A percentile compares a stretch with the other conserved stretches of the same genome.
These are phyloP conservation scores for Pharnaceum exiguum DNA, from an alignment of 148 eudicot genomes.

Conservation along the genomic window DNA sequence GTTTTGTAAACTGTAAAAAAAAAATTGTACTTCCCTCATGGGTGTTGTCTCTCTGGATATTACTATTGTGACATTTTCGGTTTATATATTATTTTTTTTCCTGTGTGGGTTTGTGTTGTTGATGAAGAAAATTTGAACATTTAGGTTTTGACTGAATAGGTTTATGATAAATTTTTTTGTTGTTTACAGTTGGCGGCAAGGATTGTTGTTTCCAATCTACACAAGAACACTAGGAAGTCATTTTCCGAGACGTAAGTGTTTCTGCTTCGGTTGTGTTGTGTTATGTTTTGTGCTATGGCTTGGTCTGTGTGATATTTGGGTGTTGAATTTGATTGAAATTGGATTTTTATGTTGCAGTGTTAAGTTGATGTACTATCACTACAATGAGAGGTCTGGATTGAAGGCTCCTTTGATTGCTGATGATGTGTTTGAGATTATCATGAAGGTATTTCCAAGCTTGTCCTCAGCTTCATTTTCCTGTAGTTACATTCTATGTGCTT, in stretches of 20 bases:
- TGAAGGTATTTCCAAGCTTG: constrained; percentile 49
- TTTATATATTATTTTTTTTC: not conserved
- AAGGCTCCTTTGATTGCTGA: constrained; percentile 81
- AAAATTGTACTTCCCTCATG: no score
- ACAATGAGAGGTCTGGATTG: constrained; percentile 68
- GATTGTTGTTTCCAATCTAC: constrained; percentile 86
- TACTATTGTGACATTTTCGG: not conserved
- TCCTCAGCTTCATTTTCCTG: no score
- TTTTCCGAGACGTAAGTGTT: constrained; percentile 84
- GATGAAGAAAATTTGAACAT: no score
- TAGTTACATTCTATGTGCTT: no score
- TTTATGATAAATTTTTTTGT: not conserved
- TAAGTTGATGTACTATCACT: constrained; percentile 69
- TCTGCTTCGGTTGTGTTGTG: not conserved
- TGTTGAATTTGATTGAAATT: not conserved
- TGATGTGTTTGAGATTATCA: constrained; percentile 88
- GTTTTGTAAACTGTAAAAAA: not conserved
- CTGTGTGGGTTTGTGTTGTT: not conserved
- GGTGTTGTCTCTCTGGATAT: no score
- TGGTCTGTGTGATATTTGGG: not conserved
- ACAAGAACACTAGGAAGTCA: constrained; percentile 81
- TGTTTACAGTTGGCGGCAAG: constrained; percentile 74
- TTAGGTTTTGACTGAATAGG: no score
- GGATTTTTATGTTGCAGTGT: constrained; percentile 33
- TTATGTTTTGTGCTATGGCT: not conserved